These are phyloP conservation scores for Globisporangium iwayamae DNA, from an alignment of 352 stramenopile species.

Conservation along the genomic window DNA sequence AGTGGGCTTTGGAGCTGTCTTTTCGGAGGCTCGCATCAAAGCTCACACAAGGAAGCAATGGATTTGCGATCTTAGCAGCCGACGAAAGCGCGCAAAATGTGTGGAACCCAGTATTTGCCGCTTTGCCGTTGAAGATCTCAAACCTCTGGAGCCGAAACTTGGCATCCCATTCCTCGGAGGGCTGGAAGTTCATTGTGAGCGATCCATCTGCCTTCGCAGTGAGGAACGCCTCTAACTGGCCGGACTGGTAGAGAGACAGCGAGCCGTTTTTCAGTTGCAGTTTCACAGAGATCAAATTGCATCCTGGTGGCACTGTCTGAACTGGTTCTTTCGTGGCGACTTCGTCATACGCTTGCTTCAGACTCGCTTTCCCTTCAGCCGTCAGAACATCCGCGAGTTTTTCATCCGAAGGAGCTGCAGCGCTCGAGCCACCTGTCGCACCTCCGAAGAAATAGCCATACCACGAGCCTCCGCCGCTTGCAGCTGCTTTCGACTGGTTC, in stretches of 20 bases:
- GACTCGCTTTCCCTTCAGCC: conserved; percentile 55
- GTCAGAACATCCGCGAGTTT: conserved; percentile 47
- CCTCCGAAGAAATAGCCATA: conserved; percentile 81
- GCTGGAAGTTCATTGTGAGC: conserved; percentile 54
- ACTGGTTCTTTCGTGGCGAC: conserved; percentile 47
- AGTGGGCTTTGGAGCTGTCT: conserved; percentile 3
- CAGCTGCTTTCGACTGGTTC: conserved; percentile 15
- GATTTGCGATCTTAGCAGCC: conserved; percentile 17
- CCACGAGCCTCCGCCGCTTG: conserved; percentile 46
- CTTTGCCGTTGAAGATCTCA: conserved; percentile 55
- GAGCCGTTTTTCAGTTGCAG: conserved; percentile 56
- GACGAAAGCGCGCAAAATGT: conserved; percentile 61
- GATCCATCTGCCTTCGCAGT: conserved; percentile 46
- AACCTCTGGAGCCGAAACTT: conserved; percentile 64
- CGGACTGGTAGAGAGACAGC: conserved; percentile 50
- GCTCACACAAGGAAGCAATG: conserved; percentile 37
- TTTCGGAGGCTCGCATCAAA: conserved; percentile 34
- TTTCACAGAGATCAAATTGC: conserved; percentile 65
- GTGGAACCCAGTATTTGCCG: conserved; percentile 39
- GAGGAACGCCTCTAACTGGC: conserved; percentile 43
- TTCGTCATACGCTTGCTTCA: conserved; percentile 77
- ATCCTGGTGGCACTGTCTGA: conserved; percentile 48
- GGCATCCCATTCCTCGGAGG: conserved; percentile 63
- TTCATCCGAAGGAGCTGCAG: conserved; percentile 18
- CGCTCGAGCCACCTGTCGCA: conserved; percentile 7